Conservation (phyloP, 177 flowering plant genomes). For the Vitis hybrid region DNA sequence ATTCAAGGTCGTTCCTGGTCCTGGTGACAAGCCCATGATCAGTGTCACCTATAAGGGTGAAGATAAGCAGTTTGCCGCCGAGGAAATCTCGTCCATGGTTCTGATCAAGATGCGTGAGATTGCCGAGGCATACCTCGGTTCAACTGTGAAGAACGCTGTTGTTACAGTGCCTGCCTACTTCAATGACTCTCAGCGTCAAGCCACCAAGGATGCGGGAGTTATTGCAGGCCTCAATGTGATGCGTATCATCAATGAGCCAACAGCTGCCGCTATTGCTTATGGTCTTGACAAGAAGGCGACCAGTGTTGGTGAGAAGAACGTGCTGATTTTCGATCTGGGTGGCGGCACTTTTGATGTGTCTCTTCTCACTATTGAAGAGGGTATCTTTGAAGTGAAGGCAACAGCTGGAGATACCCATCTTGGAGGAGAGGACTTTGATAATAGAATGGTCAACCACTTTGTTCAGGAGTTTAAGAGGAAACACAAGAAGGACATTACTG, state of each 20-base stretch:
- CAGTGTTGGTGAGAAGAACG: slow-evolving; percentile 59
- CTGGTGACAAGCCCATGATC: slow-evolving; percentile 65
- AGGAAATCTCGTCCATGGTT: slow-evolving; percentile 61
- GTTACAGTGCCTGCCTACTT: slow-evolving; percentile 62
- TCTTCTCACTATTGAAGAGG: slow-evolving; percentile 57
- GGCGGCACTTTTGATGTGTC: slow-evolving; percentile 71
- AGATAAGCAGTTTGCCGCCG: slow-evolving; percentile 59
- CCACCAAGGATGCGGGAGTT: slow-evolving; percentile 59
- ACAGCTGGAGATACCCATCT: slow-evolving; percentile 66
- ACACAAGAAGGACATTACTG: slow-evolving; percentile 57
- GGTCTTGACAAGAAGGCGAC: slow-evolving; percentile 60
- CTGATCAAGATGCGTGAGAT: slow-evolving; percentile 51
- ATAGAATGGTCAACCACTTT: slow-evolving; percentile 57
- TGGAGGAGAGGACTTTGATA: slow-evolving; percentile 61
- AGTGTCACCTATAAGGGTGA: slow-evolving; percentile 51
- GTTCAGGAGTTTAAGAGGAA: slow-evolving; percentile 62
- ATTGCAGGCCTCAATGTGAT: slow-evolving; percentile 57
- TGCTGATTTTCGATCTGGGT: slow-evolving; percentile 51
- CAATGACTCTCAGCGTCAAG: slow-evolving; percentile 62
- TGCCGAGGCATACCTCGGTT: slow-evolving; percentile 46
- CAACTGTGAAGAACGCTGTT: slow-evolving; percentile 50
- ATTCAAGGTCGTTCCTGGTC: slow-evolving; percentile 48
- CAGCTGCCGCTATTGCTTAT: slow-evolving; percentile 67
- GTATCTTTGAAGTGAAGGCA: slow-evolving; percentile 60
- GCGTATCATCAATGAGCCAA: slow-evolving; percentile 62